Base-by-base conservation (phyloP, 371 early-diverging fungal species). In the Blakeslea trispora region DNA sequence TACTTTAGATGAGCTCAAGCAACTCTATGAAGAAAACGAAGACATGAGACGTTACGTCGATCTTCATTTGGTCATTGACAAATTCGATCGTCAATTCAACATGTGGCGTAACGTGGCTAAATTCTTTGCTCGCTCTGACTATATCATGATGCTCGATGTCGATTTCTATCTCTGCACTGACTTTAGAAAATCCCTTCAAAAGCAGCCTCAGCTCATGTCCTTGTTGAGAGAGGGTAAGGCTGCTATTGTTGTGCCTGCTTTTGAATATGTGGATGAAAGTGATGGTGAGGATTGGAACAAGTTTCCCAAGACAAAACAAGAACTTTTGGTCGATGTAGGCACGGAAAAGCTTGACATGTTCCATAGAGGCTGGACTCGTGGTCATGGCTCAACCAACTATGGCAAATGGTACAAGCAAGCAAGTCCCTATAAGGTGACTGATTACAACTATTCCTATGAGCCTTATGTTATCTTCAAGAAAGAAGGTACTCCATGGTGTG, bases 71-170 rank as follows among this genome's bases (percentile, higher is more conserved):
- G 80, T 85, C 1, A 73, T 83, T 1, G 85, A 85, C 54, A 71
- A 73, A 37, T 83, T 81, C 59, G 81, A 81, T 50, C 69, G 82
- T 45, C 82, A 83, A 54, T 82, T 85, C 68, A 85, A 85, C 53
- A 79, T 81, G 81, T 85, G 85, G 85, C 72, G 85, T 42, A 85
- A 85, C 39, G 81, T 84, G 0, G 85, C 85, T 55, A 79, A 83
- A 52, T 74, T 82, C 50, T 85, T 85, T 69, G 79, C 82, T 1
- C 61, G 83, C 22, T 75, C 80, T 0, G 81, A 84, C 41, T 82
- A 78, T 48, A 71, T 83, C 59, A 75, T 85, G 73, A 72, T 81
- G 75, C 64, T 83, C 32, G 85, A 83, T 50, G 84, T 82, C 1
- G 85, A 85, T 55, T 85, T 85, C 62, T 68, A 81, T 51, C 64